Base-by-base conservation (phyloP, 2,329 filamentous ascomycete species). In the Ascochyta pisi region DNA sequence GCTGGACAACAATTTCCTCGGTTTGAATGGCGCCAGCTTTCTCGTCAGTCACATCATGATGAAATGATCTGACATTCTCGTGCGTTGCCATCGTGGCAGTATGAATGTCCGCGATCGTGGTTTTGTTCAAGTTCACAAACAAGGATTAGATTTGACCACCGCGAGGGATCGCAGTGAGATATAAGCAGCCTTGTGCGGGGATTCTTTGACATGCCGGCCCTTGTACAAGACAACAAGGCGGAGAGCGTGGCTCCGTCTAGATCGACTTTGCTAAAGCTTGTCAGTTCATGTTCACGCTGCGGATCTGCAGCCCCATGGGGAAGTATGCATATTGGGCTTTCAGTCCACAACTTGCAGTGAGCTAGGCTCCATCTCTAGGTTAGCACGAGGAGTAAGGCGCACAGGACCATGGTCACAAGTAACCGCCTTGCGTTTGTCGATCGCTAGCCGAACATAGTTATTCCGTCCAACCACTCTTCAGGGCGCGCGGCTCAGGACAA, bases 1-100 rank as follows among this genome's bases (percentile, higher is more conserved):
- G 74, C 16, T 78, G 77, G 27, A 80, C 75, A 23, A 74, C 75
- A 3, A 80, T 71, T 59, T 82, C 80, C 50, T 82, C 79, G 4
- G 79, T 67, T 52, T 78, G 70, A 22, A 61, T 68, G 22, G 49
- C 53, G 9, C 48, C 53, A 16, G 52, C 50, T 29, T 63, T 63
- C 23, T 59, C 55, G n/a, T 56, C 47, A 27, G 53, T 53, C 27
- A 57, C 39, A 42, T 54, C 45, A 38, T 57, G 52, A 24, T 60
- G 57, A 26, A 60, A 60, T 12, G 57, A 60, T 10, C 38, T 56
- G 35, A 57, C 33, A 7, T 52, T 56, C 16, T 54, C 44, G 6
- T 46, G 44, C 10, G 48, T 24, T 37, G 53, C 53, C 52, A 60
- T 60, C 6, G 24, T 50, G 35, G 38, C 23, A 15, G 24, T 34